Base-by-base conservation (phyloP, 495 filamentous ascomycete genomes). In the Penicillium turbatum region DNA sequence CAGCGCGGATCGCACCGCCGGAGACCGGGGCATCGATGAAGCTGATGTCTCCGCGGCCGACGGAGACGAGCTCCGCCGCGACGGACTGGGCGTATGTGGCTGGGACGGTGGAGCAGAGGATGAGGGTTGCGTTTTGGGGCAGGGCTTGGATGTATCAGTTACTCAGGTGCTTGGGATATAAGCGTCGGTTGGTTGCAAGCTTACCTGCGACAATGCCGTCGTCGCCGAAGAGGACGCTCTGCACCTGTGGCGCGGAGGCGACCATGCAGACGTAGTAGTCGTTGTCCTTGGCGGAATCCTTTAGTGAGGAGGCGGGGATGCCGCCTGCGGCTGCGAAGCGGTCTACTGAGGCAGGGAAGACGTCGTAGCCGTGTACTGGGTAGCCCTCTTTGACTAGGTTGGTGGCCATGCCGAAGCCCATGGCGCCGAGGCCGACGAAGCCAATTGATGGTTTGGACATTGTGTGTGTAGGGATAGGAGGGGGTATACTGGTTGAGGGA, bases 331-430 rank as follows among this genome's bases (percentile, higher is more conserved):
- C 71, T 45, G 79, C 66, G 73, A 93, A 89, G 8, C 77, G 79
- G 40, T 86, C 80, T n/a, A 90, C 75, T 0, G 86, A 82, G n/a
- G 86, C 84, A 1, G 72, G 73, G 74, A 83, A 89, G 51, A 91
- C 80, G 63, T 93, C 89, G 65, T 82, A 93, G 42, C 86, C 87
- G 31, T 82, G 87, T 16, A 93, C 86, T 1, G 71, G 41, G 63
- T 86, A 87, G 52, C 83, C 83, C 38, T 82, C 70, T 60, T 84
- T 85, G 56, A 91, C 70, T 40, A 93, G 82, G 60, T 90, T 79
- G 35, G 83, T 86, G 60, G 89, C 88, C 86, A 92, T 92, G 57
- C 88, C 88, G 64, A 88, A 89, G 62, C 89, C 89, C 89, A 92
- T 93, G 72, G 89, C 88, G 57, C 89, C 89, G 6, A 93, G 85